Percentiles rank a stretch among this genome's conserved stretches.
These are phyloP conservation scores for Ogataea nakhonphanomensis DNA, from an alignment of 805 yeast genomes.

Conservation along the genomic window DNA sequence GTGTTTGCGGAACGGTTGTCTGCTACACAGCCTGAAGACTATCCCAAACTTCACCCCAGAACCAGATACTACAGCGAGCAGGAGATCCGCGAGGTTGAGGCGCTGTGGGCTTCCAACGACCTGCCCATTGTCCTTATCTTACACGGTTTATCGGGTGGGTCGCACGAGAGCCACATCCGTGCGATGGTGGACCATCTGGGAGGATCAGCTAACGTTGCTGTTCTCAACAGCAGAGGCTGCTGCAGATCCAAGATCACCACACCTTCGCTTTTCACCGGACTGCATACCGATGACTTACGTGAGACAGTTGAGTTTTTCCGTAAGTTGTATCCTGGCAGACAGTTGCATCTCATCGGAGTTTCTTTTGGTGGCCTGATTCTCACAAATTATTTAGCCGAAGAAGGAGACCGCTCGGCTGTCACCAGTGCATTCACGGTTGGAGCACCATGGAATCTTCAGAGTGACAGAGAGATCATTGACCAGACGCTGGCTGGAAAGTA, in stretches of 20 bases:
- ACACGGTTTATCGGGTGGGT: conserved; percentile 80
- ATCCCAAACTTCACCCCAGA: conserved; percentile 65
- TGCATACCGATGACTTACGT: conserved; percentile 67
- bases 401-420: conserved; percentile 48
- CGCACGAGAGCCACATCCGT: conserved; percentile 70
- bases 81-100: conserved; percentile 36
- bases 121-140: conserved; percentile 59
- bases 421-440: conserved; percentile 59
- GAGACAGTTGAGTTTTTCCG: conserved; percentile 51
- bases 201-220: conserved; percentile 50
- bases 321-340: conserved; percentile 54
- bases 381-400: conserved; percentile 70
- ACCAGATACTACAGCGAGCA: conserved; percentile 55
- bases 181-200: conserved; percentile 45
- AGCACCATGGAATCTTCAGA: conserved; percentile 71
- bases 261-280: conserved; percentile 62
- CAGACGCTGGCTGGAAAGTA: conserved; percentile 37
- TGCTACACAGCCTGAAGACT: conserved; percentile 47
- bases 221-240: conserved; percentile 71
- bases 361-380: conserved; percentile 70
- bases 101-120: conserved; percentile 33
- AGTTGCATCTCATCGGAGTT: conserved; percentile 63
- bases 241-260: conserved; percentile 70
- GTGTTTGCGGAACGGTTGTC: conserved; percentile 30
- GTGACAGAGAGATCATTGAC: conserved; percentile 45